Conservation (phyloP, 1,139 yeast genomes). For the Debaryomyces coudertii region DNA sequence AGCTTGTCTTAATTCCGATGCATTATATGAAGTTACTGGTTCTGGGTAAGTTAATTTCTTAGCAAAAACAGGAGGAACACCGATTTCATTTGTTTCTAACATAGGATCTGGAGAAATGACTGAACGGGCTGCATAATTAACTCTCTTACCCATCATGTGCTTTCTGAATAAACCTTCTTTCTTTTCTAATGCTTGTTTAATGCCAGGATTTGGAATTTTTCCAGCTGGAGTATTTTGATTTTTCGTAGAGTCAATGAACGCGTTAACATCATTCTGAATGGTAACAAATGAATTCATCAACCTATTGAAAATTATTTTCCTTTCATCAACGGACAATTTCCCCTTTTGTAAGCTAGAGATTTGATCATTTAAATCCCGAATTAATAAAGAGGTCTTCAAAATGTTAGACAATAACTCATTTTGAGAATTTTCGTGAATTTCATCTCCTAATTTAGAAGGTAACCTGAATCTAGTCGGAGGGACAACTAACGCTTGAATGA, state of each 20-base stretch:
- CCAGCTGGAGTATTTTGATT: conserved; percentile 72
- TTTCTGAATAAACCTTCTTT: conserved; percentile 98
- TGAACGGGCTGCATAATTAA: conserved; percentile 97
- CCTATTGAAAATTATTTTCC: conserved; percentile 79
- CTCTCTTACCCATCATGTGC: conserved; percentile 99
- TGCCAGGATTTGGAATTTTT: conserved; percentile 86
- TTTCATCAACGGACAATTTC: conserved; percentile 59
- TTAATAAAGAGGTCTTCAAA: conserved; percentile 75
- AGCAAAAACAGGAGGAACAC: conserved; percentile 99
- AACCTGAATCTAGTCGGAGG: conserved; percentile 97
- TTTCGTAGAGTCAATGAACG: conserved; percentile 89
- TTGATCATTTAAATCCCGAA: conserved; percentile 87
- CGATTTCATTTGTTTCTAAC: conserved; percentile 95
- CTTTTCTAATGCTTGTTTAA: conserved; percentile 96
- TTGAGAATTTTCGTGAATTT: conserved; percentile 91
- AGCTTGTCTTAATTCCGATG: conserved; percentile 87
- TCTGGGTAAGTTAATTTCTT: conserved; percentile 95
- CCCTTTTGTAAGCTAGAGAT: conserved; percentile 64
- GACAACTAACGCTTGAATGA: conserved; percentile 82
- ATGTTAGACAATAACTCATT: conserved; percentile 84
- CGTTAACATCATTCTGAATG: conserved; percentile 92
- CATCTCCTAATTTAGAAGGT: conserved; percentile 97
- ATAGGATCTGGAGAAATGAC: conserved; percentile 99
- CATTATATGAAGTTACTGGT: conserved; percentile 95
- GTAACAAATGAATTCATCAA: conserved; percentile 95